Base-by-base conservation (phyloP, 2,329 filamentous ascomycete genomes). In the Aspergillus sp. region DNA sequence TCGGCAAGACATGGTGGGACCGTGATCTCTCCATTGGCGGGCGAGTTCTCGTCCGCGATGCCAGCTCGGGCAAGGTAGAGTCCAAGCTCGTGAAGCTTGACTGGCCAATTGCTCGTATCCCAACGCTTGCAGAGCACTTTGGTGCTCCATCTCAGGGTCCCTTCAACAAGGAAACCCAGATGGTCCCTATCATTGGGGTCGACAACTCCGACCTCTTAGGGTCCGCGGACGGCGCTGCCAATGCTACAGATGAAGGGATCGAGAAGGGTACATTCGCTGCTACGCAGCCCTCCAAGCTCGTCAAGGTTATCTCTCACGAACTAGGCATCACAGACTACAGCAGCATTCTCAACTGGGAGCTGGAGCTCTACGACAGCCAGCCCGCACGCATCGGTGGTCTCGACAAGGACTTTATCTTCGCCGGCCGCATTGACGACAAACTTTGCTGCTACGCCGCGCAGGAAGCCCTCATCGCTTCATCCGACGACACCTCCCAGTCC, bases 1-100 rank as follows among this genome's bases (percentile, higher is more conserved):
- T 98, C 64, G 95, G 93, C 74, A 83, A 84, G 65, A 98, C 95
- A 1, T 98, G 95, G 95, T 98, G 93, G 94, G 95, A 98, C 77
- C 87, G 95, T 43, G 95, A 99, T 76, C 84, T 99, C 55, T 89
- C 91, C 67, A 91, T 98, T 69, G 95, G 93, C 66, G 95, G 95
- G 45, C 85, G 93, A 49, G 94, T 98, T 4, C 83, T 98, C 53
- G 89, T 98, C 50, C 91, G 89, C 66, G 89, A 97, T 69, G 75
- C 83, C 4, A 79, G 82, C 52, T 86, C 87, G 2, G 90, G 90
- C 68, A 96, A 94, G 84, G 92, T 96, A 41, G 83, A 85, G 23
- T 88, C 86, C 31, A 91, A 89, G 80, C 84, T 98, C 50, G 93
- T 97, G 64, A 96, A 96, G 81, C 83, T 98, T 54, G 91, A 90